Conservation (phyloP, 1,284 basidiomycete genomes). For the Thecaphora thlaspeos region DNA sequence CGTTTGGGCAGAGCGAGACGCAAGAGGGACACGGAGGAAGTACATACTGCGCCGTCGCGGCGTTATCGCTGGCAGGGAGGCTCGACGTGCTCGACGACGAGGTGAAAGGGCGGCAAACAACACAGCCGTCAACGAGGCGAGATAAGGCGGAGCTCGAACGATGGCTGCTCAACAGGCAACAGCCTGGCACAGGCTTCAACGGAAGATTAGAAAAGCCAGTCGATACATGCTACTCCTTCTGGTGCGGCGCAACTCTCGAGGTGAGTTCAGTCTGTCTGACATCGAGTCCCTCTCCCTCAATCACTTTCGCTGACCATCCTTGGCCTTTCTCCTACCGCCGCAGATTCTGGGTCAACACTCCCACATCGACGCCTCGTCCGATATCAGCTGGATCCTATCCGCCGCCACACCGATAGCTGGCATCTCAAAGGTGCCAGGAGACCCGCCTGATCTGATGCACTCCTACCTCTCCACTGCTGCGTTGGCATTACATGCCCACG, state of each 20-base stretch:
- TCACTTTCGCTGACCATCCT: neutral
- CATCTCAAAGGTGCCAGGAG: slow-evolving; percentile 44
- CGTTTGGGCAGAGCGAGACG: slow-evolving; percentile 77
- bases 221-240: slow-evolving; percentile 52
- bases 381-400: slow-evolving; percentile 40
- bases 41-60: slow-evolving; percentile 84
- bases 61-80: slow-evolving; percentile 64
- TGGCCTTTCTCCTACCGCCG: neutral
- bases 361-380: slow-evolving; percentile 27
- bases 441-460: slow-evolving; percentile 51
- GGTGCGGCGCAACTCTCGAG: slow-evolving; percentile 46
- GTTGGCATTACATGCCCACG: slow-evolving; percentile 35
- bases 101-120: neutral
- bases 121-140: no score
- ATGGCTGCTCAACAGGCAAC: slow-evolving; percentile 23
- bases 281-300: no score
- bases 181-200: slow-evolving; percentile 11
- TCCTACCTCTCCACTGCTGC: slow-evolving; percentile 50
- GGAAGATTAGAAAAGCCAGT: slow-evolving; percentile 9
- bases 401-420: slow-evolving; percentile 48
- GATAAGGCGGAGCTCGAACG: slow-evolving; percentile 1
- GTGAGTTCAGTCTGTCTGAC: no score
- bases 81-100: slow-evolving; percentile 4
- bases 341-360: slow-evolving; percentile 32
- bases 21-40: slow-evolving; percentile 91